A percentile compares a stretch with the other conserved stretches of the same genome.
Evolutionary conservation across 179 eudicot species (phyloP).

Genomic region (Silene vulgaris): DNA sequence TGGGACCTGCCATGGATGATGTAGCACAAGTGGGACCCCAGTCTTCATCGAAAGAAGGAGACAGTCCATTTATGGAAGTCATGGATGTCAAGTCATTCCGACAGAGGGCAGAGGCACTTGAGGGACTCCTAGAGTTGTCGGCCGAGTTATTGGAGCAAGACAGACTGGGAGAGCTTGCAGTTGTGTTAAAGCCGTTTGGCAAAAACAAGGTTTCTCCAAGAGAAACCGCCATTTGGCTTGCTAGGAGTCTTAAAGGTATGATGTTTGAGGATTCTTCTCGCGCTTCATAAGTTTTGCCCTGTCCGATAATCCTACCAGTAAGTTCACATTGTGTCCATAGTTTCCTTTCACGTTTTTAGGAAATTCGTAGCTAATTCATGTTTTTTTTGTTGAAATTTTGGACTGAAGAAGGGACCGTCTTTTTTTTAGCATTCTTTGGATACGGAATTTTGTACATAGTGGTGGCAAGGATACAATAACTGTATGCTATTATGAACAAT

Average conservation of each 20-base stretch:
- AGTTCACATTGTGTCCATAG: conserved; percentile 22
- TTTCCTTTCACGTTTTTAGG: conserved; percentile 11
- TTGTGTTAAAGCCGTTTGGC: conserved; percentile 88
- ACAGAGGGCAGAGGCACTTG: conserved; percentile 98
- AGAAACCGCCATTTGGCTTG: conserved; percentile 96
- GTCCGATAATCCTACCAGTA: conserved; percentile 20
- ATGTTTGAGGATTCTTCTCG: conserved; percentile 65
- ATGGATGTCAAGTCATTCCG: conserved; percentile 81
- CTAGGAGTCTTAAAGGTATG: conserved; percentile 88
- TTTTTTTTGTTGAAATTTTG: conserved; percentile 24
- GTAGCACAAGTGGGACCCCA: conserved; percentile 36
- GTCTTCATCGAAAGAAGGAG: conserved; percentile 37
- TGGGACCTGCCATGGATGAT: conserved; percentile 30
- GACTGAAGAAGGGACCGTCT: conserved; percentile 3
- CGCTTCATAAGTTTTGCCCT: conserved; percentile 29
- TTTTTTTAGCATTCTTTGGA: conserved; percentile 35
- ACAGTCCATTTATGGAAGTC: conserved; percentile 51
- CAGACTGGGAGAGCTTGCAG: conserved; percentile 75
- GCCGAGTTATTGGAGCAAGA: conserved; percentile 88
- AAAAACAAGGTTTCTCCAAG: conserved; percentile 90
- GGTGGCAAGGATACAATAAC: conserved; percentile 21
- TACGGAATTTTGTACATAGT: conserved; percentile 42
- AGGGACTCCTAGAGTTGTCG: conserved; percentile 82
- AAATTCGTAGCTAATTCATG: conserved; percentile 13
- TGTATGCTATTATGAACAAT: conserved; percentile 22